A percentile compares a stretch with the other conserved stretches of the same genome.
phyloP scores from a whole-genome alignment of 371 early-diverging fungal species.

The Choanephora cucurbitarum region DNA sequence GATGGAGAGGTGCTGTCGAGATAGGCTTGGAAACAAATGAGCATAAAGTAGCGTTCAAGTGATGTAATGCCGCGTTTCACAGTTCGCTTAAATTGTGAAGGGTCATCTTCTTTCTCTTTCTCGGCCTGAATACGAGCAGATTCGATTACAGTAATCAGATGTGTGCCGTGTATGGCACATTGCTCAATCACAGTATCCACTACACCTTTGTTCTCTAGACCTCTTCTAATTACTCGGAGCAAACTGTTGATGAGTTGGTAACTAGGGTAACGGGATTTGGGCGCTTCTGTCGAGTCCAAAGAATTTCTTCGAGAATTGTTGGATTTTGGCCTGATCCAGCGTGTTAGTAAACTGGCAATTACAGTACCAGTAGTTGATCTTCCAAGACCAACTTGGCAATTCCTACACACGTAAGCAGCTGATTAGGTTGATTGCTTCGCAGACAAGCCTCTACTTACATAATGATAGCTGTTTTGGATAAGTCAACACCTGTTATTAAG shows the following conservation, averaged over 20 bases:
- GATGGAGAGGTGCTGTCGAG: constrained; percentile 44
- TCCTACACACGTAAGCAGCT: constrained; percentile 37
- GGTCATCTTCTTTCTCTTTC: constrained; percentile 36
- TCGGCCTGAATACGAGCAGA: constrained; percentile 54
- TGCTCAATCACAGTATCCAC: constrained; percentile 64
- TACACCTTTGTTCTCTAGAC: constrained; percentile 59
- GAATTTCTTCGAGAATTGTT: neutral
- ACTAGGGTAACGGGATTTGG: constrained; percentile 30
- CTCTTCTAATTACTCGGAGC: constrained; percentile 65
- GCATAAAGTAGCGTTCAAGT: constrained; percentile 62
- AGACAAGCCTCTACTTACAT: constrained; percentile 37
- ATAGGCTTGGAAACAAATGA: constrained; percentile 69
- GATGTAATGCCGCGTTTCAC: constrained; percentile 47
- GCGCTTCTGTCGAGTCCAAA: neutral
- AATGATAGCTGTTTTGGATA: constrained; percentile 52
- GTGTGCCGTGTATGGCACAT: constrained; percentile 42
- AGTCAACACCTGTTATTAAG: constrained; percentile 35
- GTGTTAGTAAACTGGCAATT: constrained; percentile 55
- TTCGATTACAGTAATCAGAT: constrained; percentile 61
- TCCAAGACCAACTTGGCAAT: constrained; percentile 72
- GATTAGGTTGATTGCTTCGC: neutral
- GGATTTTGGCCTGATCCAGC: constrained; percentile 45
- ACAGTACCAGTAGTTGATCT: constrained; percentile 64
- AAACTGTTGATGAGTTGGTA: constrained; percentile 71
- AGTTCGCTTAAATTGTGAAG: constrained; percentile 25